Base-by-base conservation (phyloP, 768 basidiomycete species). In the Bullera alba region DNA sequence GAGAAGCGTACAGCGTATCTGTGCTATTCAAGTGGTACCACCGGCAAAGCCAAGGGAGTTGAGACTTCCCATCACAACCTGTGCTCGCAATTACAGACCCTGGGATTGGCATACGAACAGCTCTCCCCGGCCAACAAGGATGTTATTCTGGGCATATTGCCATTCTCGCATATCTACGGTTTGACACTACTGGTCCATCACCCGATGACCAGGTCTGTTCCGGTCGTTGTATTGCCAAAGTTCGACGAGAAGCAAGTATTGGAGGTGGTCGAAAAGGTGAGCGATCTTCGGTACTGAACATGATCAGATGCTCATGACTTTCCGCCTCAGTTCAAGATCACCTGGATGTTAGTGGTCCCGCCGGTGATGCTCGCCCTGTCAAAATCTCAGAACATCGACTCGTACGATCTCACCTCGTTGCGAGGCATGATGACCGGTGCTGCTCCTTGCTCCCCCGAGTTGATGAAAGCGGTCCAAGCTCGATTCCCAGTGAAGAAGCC, bases 301-400 rank as follows among this genome's bases (percentile, higher is more conserved):
- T 25, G 51, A 26, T 39, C 23, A 45, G n/a, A 28, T 44, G 42
- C 42, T 10, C 22, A 43, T 10, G 46, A 23, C 16, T 22, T 25
- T 42, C 37, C 25, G n/a, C 77, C 83, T 55, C 77, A 75, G 44
- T 86, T 86, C 75, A 79, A 75, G 44, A 78, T 82, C 23, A 83
- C 83, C 0, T 70, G 64, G 59, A 58, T 50, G 1, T 42, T 65
- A 16, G 48, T 69, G 5, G 71, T 72, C 14, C 90, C 90, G 1
- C 89, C 91, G 0, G 81, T 95, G n/a, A 73, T 90, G 12, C 81
- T 93, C 14, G 78, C 81, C 1, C 76, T 95, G 35, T 74, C 82
- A 2, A 80, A 83, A 53, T 83, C 86, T 57, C 79, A 81, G 10
- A 46, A 73, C 10, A 77, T 86, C 4, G 78, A 79, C 50, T 73